These are phyloP conservation scores for Teunomyces funiuensis DNA, from an alignment of 805 yeast species.

Conservation along the genomic window DNA sequence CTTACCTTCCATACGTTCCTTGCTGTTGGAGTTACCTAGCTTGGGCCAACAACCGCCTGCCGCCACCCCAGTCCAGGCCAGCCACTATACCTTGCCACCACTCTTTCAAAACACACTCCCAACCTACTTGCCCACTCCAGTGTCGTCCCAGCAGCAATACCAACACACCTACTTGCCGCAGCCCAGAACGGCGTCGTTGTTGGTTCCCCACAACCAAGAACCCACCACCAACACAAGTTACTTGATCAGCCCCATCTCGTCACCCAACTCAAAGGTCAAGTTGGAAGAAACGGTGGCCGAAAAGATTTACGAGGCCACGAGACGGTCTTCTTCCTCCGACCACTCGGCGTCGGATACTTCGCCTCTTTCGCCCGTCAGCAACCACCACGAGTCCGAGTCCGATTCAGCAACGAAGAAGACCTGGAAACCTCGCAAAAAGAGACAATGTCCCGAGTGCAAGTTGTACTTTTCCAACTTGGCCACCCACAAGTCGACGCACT, in stretches of 20 bases:
- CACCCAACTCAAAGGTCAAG: conserved; percentile 14
- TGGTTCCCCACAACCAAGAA: conserved; percentile 1
- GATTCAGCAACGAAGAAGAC: conserved; percentile 13
- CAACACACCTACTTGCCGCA: conserved; percentile 5
- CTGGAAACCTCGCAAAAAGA: conserved; percentile 57
- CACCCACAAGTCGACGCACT: conserved; percentile 79
- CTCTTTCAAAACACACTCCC: background rate
- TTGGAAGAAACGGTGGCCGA: conserved; percentile 4
- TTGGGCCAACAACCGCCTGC: conserved; percentile 3
- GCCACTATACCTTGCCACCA: conserved; percentile 3
- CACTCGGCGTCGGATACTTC: conserved; percentile 2
- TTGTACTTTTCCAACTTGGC: conserved; percentile 74
- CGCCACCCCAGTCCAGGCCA: background rate
- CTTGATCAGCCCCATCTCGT: conserved; percentile 15
- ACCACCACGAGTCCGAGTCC: conserved; percentile 3
- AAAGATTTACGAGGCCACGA: conserved; percentile 2
- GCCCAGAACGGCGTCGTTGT: background rate
- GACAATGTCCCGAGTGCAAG: conserved; percentile 70
- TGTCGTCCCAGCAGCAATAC: conserved; percentile 4
- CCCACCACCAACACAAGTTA: conserved; percentile 4
- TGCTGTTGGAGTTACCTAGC: conserved; percentile 33
- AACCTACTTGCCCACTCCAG: conserved; percentile 3
- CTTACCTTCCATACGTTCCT: conserved; percentile 37
- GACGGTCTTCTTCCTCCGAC: background rate
- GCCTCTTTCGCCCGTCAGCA: background rate